Evolutionary conservation across 2,329 filamentous ascomycete species (phyloP).

Genomic region (Dactylellina sp.): DNA sequence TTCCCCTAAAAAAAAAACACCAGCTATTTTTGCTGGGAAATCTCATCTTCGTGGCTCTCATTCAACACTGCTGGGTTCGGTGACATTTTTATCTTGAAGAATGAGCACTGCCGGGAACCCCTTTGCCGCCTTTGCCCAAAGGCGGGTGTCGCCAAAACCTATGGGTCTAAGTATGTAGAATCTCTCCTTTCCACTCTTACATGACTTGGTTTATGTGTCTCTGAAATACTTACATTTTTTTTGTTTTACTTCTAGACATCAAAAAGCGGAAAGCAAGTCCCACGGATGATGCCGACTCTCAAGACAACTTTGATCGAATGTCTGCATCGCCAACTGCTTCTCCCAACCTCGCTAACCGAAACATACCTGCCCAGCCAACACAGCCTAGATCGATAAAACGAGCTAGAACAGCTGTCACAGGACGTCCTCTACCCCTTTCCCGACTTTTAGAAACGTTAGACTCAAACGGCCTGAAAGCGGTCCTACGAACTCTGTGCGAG

Average conservation of each 20-base stretch:
- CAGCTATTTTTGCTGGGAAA: conserved; percentile 1
- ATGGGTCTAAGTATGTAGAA: conserved; percentile 8
- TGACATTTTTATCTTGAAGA: neutral
- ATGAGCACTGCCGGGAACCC: conserved; percentile 42
- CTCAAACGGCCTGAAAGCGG: conserved; percentile 81
- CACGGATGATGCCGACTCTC: conserved; percentile 43
- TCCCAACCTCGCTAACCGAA: conserved; percentile 77
- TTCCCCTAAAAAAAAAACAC: neutral
- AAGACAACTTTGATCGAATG: conserved; percentile 82
- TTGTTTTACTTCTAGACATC: conserved; percentile 8
- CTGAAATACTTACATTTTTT: neutral
- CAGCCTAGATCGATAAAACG: conserved; percentile 73
- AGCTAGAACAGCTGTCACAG: conserved; percentile 75
- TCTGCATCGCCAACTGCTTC: conserved; percentile 87
- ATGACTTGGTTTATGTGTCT: neutral
- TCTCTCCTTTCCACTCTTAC: neutral
- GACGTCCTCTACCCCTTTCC: conserved; percentile 74
- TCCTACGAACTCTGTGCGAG: conserved; percentile 92
- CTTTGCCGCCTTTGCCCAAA: conserved; percentile 36
- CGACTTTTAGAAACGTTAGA: conserved; percentile 95
- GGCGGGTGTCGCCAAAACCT: conserved; percentile 47
- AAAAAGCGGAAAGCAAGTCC: conserved; percentile 53
- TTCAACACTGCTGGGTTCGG: neutral
- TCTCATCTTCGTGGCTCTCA: neutral
- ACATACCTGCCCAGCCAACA: conserved; percentile 75